Conservation (phyloP, 2,329 filamentous ascomycete species). For the Thelonectria rubi region DNA sequence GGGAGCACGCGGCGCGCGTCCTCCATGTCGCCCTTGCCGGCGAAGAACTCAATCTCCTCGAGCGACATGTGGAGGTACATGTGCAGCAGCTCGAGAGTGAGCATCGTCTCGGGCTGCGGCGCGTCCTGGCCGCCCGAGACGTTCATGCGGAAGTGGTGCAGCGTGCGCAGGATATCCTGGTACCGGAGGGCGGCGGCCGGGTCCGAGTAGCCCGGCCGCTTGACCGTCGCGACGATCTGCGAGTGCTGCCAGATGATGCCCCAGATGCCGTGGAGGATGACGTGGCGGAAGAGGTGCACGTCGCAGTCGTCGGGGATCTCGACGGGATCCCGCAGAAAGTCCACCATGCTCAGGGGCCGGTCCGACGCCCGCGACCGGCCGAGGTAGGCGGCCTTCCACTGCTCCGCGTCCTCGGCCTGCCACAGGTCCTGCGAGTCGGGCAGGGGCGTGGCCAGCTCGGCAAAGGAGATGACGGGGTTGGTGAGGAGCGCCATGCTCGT, state of each 20-base stretch:
- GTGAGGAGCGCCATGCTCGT: slow-evolving; percentile 26
- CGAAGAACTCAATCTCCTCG: slow-evolving; percentile 29
- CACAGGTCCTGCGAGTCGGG: slow-evolving; percentile 28
- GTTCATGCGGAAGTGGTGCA: slow-evolving; percentile 22
- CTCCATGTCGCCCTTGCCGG: slow-evolving; percentile 25
- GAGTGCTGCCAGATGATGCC: slow-evolving; percentile 30
- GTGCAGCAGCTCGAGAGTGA: slow-evolving; percentile 21
- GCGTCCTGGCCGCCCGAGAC: slow-evolving; percentile 18
- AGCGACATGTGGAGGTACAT: slow-evolving; percentile 29
- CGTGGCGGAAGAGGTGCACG: slow-evolving; percentile 13
- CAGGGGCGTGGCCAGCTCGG: slow-evolving; percentile 21
- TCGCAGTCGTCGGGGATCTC: slow-evolving; percentile 24
- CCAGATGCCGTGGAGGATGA: slow-evolving; percentile 26
- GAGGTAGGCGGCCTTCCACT: slow-evolving; percentile 27
- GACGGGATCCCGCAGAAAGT: slow-evolving; percentile 21
- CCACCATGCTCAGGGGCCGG: slow-evolving; percentile 8
- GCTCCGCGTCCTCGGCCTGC: slow-evolving; percentile 25
- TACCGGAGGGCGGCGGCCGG: slow-evolving; percentile 23
- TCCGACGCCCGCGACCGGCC: slow-evolving; percentile 9
- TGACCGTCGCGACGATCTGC: slow-evolving; percentile 12
- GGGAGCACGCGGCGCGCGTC: slow-evolving; percentile 27
- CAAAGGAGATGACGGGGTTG: slow-evolving; percentile 24
- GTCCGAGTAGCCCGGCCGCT: slow-evolving; percentile 18
- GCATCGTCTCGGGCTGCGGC: neutral
- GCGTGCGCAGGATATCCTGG: slow-evolving; percentile 21